Evolutionary conservation across 192 early-diverging fungal species (phyloP), one percentile per base, ranked within the genome.

Genomic region (Coemansia javaensis): DNA sequence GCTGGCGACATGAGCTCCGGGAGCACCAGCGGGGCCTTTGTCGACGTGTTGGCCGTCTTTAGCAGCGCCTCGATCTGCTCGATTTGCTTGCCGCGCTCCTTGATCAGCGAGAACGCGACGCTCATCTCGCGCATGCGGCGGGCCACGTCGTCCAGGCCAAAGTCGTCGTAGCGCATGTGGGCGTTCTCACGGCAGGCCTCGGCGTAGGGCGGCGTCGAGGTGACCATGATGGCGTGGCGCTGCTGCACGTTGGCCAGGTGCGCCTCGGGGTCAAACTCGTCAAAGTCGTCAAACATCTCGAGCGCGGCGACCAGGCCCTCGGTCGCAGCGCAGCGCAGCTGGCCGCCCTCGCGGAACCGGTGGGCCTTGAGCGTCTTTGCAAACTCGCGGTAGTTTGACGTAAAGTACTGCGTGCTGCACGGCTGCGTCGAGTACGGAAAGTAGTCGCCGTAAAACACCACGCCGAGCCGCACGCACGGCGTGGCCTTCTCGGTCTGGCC

Each of bases 241-340:
- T 75, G 72, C 50, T 67, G 65, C 34, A 75, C 59, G 23, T 62
- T 64, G 2, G 61, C 45, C 38, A 63, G 18, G 7, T 62, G 56
- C 9, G 60, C 59, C 44, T 75, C 72, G 5, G 72, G 72, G 37
- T 75, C 65, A 28, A 39, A 64, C 53, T 68, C 65, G 16, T 47
- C 60, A 44, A 67, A 75, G 35, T 75, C 64, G 48, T 75, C 72
- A 33, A 75, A 59, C 72, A 75, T 75, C 52, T 75, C 72, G 31
- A 75, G 52, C 18, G 72, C 64, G 2, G 59, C 56, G 11, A 75
- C 72, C 6, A 75, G 60, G 5, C 72, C 72, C 40, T 75, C 72
- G 2, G 65, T 68, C 8, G 60, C 51, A 10, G 72, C 72, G 28
- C 63, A 66, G 37, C 72, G 54, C 27, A 75, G 61, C 56, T 41